Conservation (phyloP, 257 asterid species). For the Mentha longifolia region DNA sequence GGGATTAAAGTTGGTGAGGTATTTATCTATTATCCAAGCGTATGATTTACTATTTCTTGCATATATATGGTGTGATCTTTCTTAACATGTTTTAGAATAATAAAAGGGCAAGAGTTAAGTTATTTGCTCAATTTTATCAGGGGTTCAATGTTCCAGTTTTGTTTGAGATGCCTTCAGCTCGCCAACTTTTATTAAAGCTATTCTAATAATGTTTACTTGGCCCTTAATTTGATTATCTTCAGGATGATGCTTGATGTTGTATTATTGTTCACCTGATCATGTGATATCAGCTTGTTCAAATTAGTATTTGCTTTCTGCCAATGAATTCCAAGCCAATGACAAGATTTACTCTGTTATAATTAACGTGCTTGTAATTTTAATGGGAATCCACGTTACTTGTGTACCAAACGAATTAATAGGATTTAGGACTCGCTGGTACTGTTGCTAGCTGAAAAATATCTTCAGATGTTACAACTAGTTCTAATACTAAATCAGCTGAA, state of each 20-base stretch:
- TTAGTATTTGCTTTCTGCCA: background rate
- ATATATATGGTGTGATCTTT: slow-evolving; percentile 21
- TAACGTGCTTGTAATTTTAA: slow-evolving; percentile 17
- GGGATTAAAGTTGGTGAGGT: slow-evolving; percentile 99
- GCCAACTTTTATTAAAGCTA: slow-evolving; percentile 2
- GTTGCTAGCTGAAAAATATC: background rate
- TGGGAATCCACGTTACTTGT: background rate
- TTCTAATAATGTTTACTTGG: slow-evolving; percentile 13
- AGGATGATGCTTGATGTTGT: slow-evolving; percentile 18
- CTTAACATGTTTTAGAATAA: slow-evolving; percentile 1
- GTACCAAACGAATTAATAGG: slow-evolving; percentile 3
- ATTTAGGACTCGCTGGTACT: slow-evolving; percentile 7
- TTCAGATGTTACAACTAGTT: slow-evolving; percentile 22
- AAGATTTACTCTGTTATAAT: slow-evolving; percentile 9
- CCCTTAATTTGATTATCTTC: slow-evolving; percentile 11
- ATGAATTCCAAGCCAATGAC: slow-evolving; percentile 17
- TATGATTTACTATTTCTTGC: slow-evolving; percentile 10
- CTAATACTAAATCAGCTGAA: background rate
- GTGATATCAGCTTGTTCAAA: slow-evolving; percentile 22
- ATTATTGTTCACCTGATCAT: background rate
- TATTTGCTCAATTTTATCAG: background rate
- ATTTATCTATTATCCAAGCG: slow-evolving; percentile 30
- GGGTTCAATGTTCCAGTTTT: slow-evolving; percentile 10
- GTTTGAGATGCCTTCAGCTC: slow-evolving; percentile 13
- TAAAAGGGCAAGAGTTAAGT: slow-evolving; percentile 11